Evolutionary conservation across 1,284 basidiomycete genomes (phyloP).

Genomic region (Paramarasmius palmivorus): DNA sequence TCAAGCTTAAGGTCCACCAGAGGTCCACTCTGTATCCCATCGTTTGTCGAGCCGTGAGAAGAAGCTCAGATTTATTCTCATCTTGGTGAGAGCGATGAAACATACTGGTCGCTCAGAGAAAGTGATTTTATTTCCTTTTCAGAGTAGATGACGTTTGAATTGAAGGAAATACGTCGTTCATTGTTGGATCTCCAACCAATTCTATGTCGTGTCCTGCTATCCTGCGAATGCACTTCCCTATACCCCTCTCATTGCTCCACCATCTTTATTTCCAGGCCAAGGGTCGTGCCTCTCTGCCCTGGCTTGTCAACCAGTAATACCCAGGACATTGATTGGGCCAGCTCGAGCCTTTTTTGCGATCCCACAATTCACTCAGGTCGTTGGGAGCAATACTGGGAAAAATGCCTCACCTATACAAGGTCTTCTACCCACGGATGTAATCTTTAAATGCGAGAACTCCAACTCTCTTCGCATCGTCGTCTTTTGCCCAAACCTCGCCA

Average conservation of each 20-base stretch:
- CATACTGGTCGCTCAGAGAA: neutral
- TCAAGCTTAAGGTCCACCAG: neutral
- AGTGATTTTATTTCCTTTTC: neutral
- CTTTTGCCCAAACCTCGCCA: constrained; percentile 4
- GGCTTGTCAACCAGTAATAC: no score
- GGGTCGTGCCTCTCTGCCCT: no score
- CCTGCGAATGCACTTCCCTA: neutral
- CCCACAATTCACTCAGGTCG: neutral
- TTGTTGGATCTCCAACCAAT: neutral
- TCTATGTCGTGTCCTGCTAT: no score
- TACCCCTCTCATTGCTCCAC: no score
- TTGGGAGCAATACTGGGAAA: neutral
- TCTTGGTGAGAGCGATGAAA: neutral
- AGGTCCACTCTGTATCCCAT: neutral
- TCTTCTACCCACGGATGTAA: neutral
- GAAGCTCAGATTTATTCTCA: neutral
- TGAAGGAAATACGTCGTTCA: neutral
- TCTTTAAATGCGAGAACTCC: neutral
- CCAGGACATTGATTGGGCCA: neutral
- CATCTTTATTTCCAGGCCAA: no score
- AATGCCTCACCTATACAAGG: neutral
- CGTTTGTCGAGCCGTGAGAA: neutral
- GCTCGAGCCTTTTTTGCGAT: constrained; percentile 1
- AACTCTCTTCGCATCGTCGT: neutral
- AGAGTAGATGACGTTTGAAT: neutral